Conservation (phyloP, 1,284 basidiomycete species). For the Xerocomus subilludens region DNA sequence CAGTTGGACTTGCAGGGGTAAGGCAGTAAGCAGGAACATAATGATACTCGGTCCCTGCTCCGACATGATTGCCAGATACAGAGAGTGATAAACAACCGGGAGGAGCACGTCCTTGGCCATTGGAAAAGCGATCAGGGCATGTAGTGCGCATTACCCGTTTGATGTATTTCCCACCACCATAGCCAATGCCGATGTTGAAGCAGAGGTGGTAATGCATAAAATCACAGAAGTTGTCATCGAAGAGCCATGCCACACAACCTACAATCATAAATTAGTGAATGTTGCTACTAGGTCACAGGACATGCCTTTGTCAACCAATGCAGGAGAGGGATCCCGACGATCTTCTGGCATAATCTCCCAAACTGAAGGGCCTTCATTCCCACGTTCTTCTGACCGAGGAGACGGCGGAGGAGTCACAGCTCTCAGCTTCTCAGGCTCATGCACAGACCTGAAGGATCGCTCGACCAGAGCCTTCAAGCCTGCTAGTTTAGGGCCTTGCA, state of each 20-base stretch:
- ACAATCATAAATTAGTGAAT: neutral
- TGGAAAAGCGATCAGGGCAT: conserved; percentile 13
- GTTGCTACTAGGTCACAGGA: too few species aligned
- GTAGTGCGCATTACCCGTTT: conserved; percentile 17
- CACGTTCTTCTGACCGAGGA: too few species aligned
- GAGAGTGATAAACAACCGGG: neutral
- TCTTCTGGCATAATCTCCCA: too few species aligned
- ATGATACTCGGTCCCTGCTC: conserved; percentile 4
- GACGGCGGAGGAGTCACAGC: too few species aligned
- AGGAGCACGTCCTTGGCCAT: neutral
- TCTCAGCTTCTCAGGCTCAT: too few species aligned
- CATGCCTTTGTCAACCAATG: too few species aligned
- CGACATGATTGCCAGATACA: conserved; percentile 5
- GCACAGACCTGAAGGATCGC: too few species aligned
- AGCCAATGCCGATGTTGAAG: conserved; percentile 12
- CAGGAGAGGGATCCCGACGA: too few species aligned
- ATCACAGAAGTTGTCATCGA: conserved; percentile 1
- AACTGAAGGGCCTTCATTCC: too few species aligned
- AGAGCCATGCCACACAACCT: conserved; percentile 4
- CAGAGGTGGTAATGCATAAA: neutral
- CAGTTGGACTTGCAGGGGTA: neutral
- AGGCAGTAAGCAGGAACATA: conserved; percentile 16
- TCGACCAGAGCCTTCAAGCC: too few species aligned
- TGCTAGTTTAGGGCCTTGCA: too few species aligned
- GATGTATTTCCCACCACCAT: neutral